Evolutionary conservation across 148 eudicot genomes (phyloP), one percentile per base, ranked within the genome.

Genomic region (Linanthus parryae): DNA sequence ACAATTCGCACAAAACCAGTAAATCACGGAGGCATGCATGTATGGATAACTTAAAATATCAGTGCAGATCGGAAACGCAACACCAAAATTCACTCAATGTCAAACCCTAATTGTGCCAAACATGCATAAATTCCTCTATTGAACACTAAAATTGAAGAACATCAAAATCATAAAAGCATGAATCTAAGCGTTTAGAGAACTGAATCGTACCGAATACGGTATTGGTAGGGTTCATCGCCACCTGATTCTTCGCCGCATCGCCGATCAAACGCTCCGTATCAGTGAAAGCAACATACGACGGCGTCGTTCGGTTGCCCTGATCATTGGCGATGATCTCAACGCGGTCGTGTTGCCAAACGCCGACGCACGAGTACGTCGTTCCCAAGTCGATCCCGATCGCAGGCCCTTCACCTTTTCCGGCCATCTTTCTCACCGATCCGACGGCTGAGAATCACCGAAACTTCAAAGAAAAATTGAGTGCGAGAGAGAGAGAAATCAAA

Each of bases 271-370:
- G 52, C 10, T 57, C 51, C 1, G 42, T 57, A 21, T 57, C 61
- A 0, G 61, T 57, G 48, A 57, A 57, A 29, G 61, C 61, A 29
- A 57, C 51, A 22, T 44, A 57, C 29, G 61, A 57, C 3, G 61
- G 61, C 2, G 61, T 57, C 5, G 52, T 57, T 7, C 52, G 30
- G 21, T 57, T 57, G 5, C 61, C 61, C 30, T 57, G 61, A 44
- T 57, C 51, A n/a, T 57, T 57, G 7, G 52, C 27, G 3, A 57
- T 57, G 39, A 57, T 57, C 24, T 57, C 61, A 20, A 57, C 51
- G 9, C 15, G 38, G n/a, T 44, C 51, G 15, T 57, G 42, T 30
- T 44, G 28, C 61, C 61, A 57, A 6, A 57, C 61, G 1, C 61
- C 61, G 8, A 57, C 61, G 7, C 61, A 57, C 14, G 61, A 57